Conservation (phyloP, 192 early-diverging fungal genomes). For the Jimgerdemannia flammicorona region DNA sequence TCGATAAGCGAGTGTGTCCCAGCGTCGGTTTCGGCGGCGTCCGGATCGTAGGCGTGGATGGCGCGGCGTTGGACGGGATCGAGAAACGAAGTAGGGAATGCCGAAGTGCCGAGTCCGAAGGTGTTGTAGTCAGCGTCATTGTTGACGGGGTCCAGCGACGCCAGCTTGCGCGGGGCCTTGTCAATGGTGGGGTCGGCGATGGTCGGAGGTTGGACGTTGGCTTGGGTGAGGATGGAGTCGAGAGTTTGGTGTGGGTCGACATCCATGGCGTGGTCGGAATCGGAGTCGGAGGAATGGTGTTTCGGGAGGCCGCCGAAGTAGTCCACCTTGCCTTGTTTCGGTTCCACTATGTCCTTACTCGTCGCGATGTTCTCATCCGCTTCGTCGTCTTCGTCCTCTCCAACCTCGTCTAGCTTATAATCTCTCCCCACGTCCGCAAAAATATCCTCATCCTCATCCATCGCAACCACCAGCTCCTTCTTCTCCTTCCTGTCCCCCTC, state of each 20-base stretch:
- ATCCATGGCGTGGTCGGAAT: slow-evolving; percentile 15
- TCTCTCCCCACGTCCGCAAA: slow-evolving; percentile 84
- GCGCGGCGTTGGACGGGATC: slow-evolving; percentile 11
- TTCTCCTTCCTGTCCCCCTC: slow-evolving; percentile 23
- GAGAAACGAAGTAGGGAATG: slow-evolving; percentile 30
- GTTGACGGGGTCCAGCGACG: slow-evolving; percentile 24
- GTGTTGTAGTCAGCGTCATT: slow-evolving; percentile 47
- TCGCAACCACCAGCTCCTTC: slow-evolving; percentile 21
- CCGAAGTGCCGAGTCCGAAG: slow-evolving; percentile 43
- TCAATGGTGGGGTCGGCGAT: slow-evolving; percentile 4
- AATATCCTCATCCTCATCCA: slow-evolving; percentile 71
- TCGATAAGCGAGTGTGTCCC: slow-evolving; percentile 55
- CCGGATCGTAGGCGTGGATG: slow-evolving; percentile 46
- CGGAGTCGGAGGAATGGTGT: slow-evolving; percentile 26
- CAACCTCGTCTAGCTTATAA: slow-evolving; percentile 56
- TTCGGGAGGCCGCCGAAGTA: slow-evolving; percentile 12
- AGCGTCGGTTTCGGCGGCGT: slow-evolving; percentile 42
- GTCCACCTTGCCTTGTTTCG: slow-evolving; percentile 20
- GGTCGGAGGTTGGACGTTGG: not conserved
- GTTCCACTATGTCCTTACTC: slow-evolving; percentile 12
- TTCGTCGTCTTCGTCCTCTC: slow-evolving; percentile 17
- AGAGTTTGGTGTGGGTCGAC: slow-evolving; percentile 5
- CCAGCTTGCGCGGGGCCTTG: slow-evolving; percentile 16
- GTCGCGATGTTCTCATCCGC: not conserved
- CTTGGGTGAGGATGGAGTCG: not conserved